A percentile compares a stretch with the other conserved stretches of the same genome.
These are phyloP conservation scores for Trichophaea hybrida DNA, from an alignment of 2,329 filamentous ascomycete genomes.

Conservation along the genomic window DNA sequence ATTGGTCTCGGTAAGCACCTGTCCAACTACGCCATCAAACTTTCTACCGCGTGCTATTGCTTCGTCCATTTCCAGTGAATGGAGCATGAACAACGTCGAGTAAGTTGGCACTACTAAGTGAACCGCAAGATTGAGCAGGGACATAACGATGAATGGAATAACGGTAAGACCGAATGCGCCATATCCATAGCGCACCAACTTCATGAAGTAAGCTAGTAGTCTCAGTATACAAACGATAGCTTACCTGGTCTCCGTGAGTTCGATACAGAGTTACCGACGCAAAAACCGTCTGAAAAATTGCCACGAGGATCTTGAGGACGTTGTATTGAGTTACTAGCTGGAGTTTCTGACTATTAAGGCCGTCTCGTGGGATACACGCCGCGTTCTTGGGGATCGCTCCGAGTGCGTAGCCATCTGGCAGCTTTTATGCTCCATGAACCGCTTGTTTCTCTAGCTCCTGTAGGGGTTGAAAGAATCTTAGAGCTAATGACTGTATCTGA, in stretches of 20 bases:
- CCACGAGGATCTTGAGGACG: constrained; percentile 17
- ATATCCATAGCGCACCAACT: constrained; percentile 23
- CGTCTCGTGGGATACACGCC: background rate
- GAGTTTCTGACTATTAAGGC: background rate
- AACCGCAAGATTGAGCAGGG: constrained; percentile 25
- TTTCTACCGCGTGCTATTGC: background rate
- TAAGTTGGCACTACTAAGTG: constrained; percentile 24
- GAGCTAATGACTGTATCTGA: too few species aligned
- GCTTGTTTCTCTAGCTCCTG: background rate
- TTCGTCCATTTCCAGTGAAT: constrained; percentile 8
- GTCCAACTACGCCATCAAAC: constrained; percentile 2
- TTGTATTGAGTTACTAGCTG: constrained; percentile 17
- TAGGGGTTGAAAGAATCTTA: background rate
- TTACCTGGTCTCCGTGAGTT: constrained; percentile 21
- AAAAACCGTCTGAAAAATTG: constrained; percentile 24
- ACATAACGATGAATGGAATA: constrained; percentile 27
- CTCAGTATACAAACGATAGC: background rate
- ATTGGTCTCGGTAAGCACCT: background rate
- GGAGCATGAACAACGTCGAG: constrained; percentile 24
- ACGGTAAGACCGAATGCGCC: constrained; percentile 26
- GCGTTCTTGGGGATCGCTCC: background rate
- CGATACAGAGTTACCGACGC: constrained; percentile 24
- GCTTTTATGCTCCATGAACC: background rate
- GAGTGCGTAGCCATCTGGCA: background rate
- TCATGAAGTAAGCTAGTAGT: background rate